Evolutionary conservation across 2,329 filamentous ascomycete genomes (phyloP).

Genomic region (Zarea fungicola): DNA sequence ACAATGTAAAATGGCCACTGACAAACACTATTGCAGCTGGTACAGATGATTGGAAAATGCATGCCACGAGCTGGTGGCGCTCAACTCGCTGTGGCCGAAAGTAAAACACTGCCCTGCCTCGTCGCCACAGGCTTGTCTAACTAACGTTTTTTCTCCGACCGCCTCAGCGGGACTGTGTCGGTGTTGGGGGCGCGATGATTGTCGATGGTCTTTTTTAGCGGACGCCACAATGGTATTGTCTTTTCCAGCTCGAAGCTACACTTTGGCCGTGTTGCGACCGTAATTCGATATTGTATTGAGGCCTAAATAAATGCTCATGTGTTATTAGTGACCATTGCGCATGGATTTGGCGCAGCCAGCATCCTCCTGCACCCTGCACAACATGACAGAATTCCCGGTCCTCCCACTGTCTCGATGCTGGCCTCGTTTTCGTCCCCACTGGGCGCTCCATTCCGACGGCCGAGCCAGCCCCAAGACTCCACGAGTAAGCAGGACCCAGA

Average conservation of each 20-base stretch:
- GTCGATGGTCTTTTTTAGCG: background rate
- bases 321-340: too few relatives aligned
- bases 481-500: background rate
- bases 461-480: background rate
- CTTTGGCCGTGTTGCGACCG: too few relatives aligned
- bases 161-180: background rate
- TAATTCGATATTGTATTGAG: background rate
- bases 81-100: too few relatives aligned
- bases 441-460: conserved; percentile 1
- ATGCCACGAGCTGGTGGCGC: too few relatives aligned
- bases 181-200: conserved; percentile 2
- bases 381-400: too few relatives aligned
- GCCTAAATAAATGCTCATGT: too few relatives aligned
- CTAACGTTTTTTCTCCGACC: conserved; percentile 1
- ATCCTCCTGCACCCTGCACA: background rate
- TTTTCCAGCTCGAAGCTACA: background rate
- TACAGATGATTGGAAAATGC: too few relatives aligned
- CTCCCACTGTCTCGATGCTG: background rate
- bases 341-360: too few relatives aligned
- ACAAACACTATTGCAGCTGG: too few relatives aligned
- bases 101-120: too few relatives aligned
- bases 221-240: background rate
- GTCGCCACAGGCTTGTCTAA: too few relatives aligned
- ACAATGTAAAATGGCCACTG: too few relatives aligned
- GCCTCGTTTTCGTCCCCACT: background rate